A percentile compares a stretch with the other conserved stretches of the same genome.
Evolutionary conservation across 2,329 filamentous ascomycete genomes (phyloP).

Genomic region (Exophiala sideris): DNA sequence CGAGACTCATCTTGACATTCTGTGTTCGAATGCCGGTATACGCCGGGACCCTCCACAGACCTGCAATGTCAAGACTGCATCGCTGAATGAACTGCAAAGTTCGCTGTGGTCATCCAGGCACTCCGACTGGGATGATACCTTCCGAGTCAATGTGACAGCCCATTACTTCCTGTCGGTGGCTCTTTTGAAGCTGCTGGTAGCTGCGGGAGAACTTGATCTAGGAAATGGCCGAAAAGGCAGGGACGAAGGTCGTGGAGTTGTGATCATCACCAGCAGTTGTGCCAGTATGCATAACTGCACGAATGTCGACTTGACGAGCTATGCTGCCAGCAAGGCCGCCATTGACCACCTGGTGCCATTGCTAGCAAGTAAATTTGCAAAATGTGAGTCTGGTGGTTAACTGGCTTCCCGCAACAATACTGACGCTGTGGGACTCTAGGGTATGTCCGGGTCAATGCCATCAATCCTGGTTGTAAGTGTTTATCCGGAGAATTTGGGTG

Average conservation of each 20-base stretch:
- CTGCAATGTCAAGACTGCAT: constrained; percentile 46
- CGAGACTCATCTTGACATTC: constrained; percentile 46
- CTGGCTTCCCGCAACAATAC: neutral
- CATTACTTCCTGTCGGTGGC: constrained; percentile 51
- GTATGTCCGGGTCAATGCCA: constrained; percentile 44
- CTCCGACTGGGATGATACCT: constrained; percentile 46
- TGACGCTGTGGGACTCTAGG: constrained; percentile 27
- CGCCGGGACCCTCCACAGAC: constrained; percentile 42
- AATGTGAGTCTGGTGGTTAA: constrained; percentile 10
- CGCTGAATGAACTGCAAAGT: constrained; percentile 42
- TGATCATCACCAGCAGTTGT: constrained; percentile 51
- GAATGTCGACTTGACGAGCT: constrained; percentile 53
- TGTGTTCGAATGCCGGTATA: constrained; percentile 51
- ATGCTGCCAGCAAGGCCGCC: constrained; percentile 51
- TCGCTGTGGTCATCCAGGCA: constrained; percentile 48
- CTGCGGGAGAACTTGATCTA: constrained; percentile 35
- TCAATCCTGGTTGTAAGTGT: constrained; percentile 45
- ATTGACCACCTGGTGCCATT: constrained; percentile 52
- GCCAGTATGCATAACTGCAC: constrained; percentile 53
- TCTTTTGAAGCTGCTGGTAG: constrained; percentile 43
- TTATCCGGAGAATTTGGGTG: neutral
- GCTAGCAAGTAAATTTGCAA: constrained; percentile 48
- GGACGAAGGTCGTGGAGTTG: constrained; percentile 44
- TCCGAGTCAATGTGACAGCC: constrained; percentile 49
- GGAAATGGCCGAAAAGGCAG: constrained; percentile 31